Base-by-base conservation (phyloP, 2,329 filamentous ascomycete genomes). In the Fusarium pininemorale region DNA sequence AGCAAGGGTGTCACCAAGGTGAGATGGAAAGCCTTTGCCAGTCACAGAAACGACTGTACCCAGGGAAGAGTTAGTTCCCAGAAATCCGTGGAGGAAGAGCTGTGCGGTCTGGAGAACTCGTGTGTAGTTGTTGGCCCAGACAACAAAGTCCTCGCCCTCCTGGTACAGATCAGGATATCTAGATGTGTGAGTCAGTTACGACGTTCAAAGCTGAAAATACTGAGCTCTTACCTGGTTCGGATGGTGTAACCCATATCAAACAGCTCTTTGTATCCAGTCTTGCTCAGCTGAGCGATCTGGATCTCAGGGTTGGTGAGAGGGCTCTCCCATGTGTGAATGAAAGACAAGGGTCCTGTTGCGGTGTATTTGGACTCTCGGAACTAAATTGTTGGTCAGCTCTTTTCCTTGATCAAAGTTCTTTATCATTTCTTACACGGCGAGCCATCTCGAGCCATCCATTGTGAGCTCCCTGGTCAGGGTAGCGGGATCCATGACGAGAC, bases 121-220 rank as follows among this genome's bases (percentile, higher is more conserved):
- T 11, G 88, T 87, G 79, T 92, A 92, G 74, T 90, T 88, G 78
- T 93, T 93, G 24, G 90, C 87, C 89, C 90, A 93, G 12, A 91
- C 86, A 14, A 87, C 83, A 74, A 92, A 91, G 14, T 83, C 77
- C 10, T 85, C 82, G 12, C 85, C 85, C 57, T 87, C 83, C 3
- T 78, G 74, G 73, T 89, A 88, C 24, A 92, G 84, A 42, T 86
- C 79, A 0, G 85, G 84, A 63, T 87, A 87, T 57, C 83, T 83
- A 32, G 32, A 32, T 32, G 13, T 8, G n/a, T 14, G 3, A 4
- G 39, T 69, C 3, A 70, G 68, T 16, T 7, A 2, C 3, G 11
- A 15, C 2, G 7, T 14, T 9, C 2, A 15, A 8, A 2, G 7
- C 10, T 7, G 0, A 4, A 7, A 14, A 8, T 6, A 7, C 14